Evolutionary conservation across 108 stramenopile genomes (phyloP).

Genomic region (Skeletonema grethae): DNA sequence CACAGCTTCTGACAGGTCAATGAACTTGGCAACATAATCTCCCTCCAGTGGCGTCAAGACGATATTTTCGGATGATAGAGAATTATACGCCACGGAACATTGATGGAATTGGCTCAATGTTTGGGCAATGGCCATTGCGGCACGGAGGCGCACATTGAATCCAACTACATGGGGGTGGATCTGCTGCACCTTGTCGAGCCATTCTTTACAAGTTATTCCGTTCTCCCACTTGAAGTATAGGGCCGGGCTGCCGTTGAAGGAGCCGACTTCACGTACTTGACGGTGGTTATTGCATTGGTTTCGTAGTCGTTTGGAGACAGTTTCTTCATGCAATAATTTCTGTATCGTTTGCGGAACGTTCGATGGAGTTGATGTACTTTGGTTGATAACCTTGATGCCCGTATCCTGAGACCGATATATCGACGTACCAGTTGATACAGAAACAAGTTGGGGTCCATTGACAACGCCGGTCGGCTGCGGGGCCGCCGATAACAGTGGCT

Average conservation of each 20-base stretch:
- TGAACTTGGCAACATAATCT: constrained; percentile 34
- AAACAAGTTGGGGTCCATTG: background rate
- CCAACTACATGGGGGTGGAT: background rate
- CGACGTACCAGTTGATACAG: background rate
- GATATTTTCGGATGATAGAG: constrained; percentile 4
- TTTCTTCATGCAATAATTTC: constrained; percentile 9
- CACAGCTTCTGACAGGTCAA: constrained; percentile 21
- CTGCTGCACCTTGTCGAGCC: constrained; percentile 10
- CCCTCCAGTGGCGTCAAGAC: constrained; percentile 12
- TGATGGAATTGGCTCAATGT: constrained; percentile 10
- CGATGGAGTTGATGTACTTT: background rate
- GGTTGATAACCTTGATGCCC: constrained; percentile 6
- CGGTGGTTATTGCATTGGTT: background rate
- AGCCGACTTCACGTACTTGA: constrained; percentile 1
- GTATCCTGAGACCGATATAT: constrained; percentile 12
- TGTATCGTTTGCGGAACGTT: background rate
- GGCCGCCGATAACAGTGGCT: background rate
- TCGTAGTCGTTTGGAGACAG: constrained; percentile 4
- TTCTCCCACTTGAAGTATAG: constrained; percentile 30
- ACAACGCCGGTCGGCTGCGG: background rate
- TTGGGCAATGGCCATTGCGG: constrained; percentile 13
- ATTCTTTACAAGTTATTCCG: constrained; percentile 24
- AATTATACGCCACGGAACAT: constrained; percentile 1
- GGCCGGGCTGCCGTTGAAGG: constrained; percentile 9
- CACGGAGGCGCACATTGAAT: background rate